A percentile compares a stretch with the other conserved stretches of the same genome.
Conservation (phyloP, 2,329 filamentous ascomycete species). For the Botrytis cinerea region DNA sequence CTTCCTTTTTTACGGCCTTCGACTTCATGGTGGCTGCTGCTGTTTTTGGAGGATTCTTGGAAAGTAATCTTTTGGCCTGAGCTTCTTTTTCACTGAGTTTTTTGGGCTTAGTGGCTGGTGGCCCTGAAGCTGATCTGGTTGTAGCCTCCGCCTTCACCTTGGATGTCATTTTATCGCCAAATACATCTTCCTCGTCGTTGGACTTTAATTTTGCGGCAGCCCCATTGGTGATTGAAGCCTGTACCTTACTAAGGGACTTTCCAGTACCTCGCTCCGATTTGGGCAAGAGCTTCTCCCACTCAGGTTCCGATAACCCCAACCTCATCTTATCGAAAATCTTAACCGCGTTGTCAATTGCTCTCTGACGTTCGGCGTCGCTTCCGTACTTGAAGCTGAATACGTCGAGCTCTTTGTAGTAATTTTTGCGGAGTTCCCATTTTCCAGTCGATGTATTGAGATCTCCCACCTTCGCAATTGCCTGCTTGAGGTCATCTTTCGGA, state of each 20-base stretch:
- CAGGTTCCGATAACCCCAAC: slow-evolving; percentile 55
- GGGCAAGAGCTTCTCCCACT: slow-evolving; percentile 63
- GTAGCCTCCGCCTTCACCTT: slow-evolving; percentile 47
- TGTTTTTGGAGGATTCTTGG: slow-evolving; percentile 41
- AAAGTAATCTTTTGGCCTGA: slow-evolving; percentile 57
- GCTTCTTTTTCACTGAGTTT: slow-evolving; percentile 56
- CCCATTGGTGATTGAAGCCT: slow-evolving; percentile 58
- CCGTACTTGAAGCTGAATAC: slow-evolving; percentile 63
- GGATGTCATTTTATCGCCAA: slow-evolving; percentile 40
- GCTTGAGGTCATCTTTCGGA: slow-evolving; percentile 53
- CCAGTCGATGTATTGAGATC: slow-evolving; percentile 53
- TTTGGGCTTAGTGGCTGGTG: slow-evolving; percentile 55
- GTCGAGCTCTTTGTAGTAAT: slow-evolving; percentile 64
- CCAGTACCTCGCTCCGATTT: slow-evolving; percentile 60
- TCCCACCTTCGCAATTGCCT: slow-evolving; percentile 55
- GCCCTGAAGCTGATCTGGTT: slow-evolving; percentile 54
- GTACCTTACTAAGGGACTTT: slow-evolving; percentile 62
- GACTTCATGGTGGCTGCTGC: slow-evolving; percentile 30
- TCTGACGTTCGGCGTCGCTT: slow-evolving; percentile 55
- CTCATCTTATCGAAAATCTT: slow-evolving; percentile 61
- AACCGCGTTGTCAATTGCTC: slow-evolving; percentile 62
- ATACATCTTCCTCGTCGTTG: slow-evolving; percentile 48
- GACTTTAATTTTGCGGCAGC: slow-evolving; percentile 53
- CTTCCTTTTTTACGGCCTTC: slow-evolving; percentile 31
- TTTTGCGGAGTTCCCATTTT: slow-evolving; percentile 58